Base-by-base conservation (phyloP, 139 green algal species). In the Trebouxia sp. region DNA sequence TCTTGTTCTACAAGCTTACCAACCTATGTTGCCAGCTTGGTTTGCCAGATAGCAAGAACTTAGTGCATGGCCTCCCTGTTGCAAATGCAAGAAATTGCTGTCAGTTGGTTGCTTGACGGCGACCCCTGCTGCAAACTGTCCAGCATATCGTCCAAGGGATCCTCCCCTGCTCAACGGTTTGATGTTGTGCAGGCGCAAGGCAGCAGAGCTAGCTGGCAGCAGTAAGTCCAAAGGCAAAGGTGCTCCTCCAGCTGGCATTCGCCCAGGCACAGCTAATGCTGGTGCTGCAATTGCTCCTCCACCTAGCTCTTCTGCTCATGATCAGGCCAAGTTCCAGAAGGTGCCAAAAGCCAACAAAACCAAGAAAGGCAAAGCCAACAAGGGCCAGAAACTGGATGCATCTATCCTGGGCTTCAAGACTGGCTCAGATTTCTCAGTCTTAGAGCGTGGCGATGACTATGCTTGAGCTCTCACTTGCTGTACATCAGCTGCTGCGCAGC, bases 341-440 rank as follows among this genome's bases (percentile, higher is more conserved):
- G 76, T 76, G 47, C 74, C 85, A 11, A 85, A 86, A 43, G 67
- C 69, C 5, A 80, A 75, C 4, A 84, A 76, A 15, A 69, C 56
- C 32, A 90, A 90, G 65, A 89, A 86, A 66, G 87, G 86, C 65
- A 87, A 85, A 70, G 75, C 65, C 35, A 47, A 53, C 12, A 90
- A 90, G 62, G 82, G 82, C 37, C 35, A 83, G 53, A 87, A 87
- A 70, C 28, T 87, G 43, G 80, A 90, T 24, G 37, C 51, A 12
- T 48, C 69, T 0, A 77, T 87, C 69, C 78, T 87, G 6, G 86
- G 88, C 28, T 90, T 88, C 83, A 56, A 30, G 28, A 85, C 45
- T 48, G 84, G 81, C 28, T 83, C 76, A 0, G 74, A 89, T 48
- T 89, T 86, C 39, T 50, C 42, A 0, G 65, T 84, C 26, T 76